Evolutionary conservation across 2,329 filamentous ascomycete species (phyloP).

Genomic region (Sordariomycetes sp.): DNA sequence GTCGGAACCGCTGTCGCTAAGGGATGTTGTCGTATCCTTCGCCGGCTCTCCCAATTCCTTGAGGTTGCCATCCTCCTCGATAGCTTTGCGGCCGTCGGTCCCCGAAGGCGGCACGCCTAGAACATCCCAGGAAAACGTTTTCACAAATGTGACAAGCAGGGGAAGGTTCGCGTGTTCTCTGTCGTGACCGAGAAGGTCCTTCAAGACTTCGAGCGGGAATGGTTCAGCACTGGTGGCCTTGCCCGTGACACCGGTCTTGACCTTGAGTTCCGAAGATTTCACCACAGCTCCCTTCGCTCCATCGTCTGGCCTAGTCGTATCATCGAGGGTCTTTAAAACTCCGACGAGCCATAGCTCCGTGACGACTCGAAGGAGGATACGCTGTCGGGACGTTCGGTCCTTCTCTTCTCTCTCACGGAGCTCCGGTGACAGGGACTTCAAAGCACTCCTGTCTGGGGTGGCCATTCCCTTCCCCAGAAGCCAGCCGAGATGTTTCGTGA

Average conservation of each 20-base stretch:
- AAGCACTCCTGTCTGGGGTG: conserved; percentile 72
- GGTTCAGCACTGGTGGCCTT: conserved; percentile 68
- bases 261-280: conserved; percentile 53
- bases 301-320: conserved; percentile 52
- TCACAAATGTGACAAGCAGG: conserved; percentile 88
- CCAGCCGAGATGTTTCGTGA: conserved; percentile 88
- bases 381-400: conserved; percentile 77
- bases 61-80: conserved; percentile 69
- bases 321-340: conserved; percentile 69
- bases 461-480: conserved; percentile 82
- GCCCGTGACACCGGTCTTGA: conserved; percentile 39
- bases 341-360: conserved; percentile 95
- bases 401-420: conserved; percentile 92
- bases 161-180: conserved; percentile 86
- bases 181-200: conserved; percentile 89
- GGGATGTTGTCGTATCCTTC: conserved; percentile 3
- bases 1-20: conserved; percentile 38
- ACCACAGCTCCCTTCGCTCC: conserved; percentile 48
- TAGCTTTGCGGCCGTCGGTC: conserved; percentile 70
- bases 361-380: conserved; percentile 76
- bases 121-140: conserved; percentile 92
- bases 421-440: conserved; percentile 72
- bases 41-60: conserved; percentile 19
- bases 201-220: conserved; percentile 93
- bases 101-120: conserved; percentile 65